phyloP scores from a whole-genome alignment of 305 asterid species.

The Solanum hybrid region DNA sequence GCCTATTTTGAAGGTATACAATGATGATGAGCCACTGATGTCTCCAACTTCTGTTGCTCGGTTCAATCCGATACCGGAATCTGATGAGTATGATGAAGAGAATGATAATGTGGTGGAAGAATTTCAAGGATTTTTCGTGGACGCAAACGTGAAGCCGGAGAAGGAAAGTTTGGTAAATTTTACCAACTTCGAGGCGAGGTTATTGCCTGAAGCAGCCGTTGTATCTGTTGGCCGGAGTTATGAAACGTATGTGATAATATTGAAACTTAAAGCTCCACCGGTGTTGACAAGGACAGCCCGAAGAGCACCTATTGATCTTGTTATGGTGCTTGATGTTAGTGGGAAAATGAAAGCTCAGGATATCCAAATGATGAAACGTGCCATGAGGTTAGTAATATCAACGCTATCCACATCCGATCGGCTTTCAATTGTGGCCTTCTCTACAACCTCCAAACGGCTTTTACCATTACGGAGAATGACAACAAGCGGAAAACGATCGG shows the following conservation, averaged over 20 bases:
- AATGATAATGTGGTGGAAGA: conserved; percentile 30
- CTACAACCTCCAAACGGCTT: conserved; percentile 73
- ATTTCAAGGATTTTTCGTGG: conserved; percentile 59
- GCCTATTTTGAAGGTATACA: conserved; percentile 51
- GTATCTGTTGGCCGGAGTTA: conserved; percentile 57
- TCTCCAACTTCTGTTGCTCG: conserved; percentile 67
- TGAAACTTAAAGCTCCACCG: conserved; percentile 60
- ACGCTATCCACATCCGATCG: conserved; percentile 76
- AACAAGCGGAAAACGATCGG: conserved; percentile 58
- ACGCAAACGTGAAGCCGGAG: neutral
- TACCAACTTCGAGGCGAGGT: conserved; percentile 31
- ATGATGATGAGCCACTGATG: conserved; percentile 87
- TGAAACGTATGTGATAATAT: conserved; percentile 58
- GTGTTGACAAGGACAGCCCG: conserved; percentile 19
- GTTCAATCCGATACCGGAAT: conserved; percentile 77
- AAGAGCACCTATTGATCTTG: conserved; percentile 75
- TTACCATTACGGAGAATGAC: conserved; percentile 79
- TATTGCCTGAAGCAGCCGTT: conserved; percentile 64
- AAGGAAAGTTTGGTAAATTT: neutral
- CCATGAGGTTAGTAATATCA: conserved; percentile 62
- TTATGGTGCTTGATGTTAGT: conserved; percentile 66
- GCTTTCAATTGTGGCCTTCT: conserved; percentile 80
- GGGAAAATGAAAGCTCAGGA: conserved; percentile 45
- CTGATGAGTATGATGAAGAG: conserved; percentile 69
- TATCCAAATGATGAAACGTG: conserved; percentile 58